phyloP scores from a whole-genome alignment of 495 filamentous ascomycete species.

The Aspergillus biplanus region DNA sequence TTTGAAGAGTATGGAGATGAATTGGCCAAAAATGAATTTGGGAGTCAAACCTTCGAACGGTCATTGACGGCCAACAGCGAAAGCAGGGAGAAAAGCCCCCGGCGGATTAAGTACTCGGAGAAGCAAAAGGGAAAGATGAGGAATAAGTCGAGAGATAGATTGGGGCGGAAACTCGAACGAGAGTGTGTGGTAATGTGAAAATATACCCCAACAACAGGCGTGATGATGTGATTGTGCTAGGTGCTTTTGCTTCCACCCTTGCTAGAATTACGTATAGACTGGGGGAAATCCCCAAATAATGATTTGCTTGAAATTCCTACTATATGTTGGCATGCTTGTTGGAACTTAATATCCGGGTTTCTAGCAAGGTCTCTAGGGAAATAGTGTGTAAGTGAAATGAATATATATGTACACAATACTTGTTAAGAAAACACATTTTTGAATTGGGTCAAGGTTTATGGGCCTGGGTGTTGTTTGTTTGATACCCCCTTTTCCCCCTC shows the following conservation, averaged over 20 bases:
- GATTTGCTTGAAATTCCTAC: too few species aligned
- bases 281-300: too few species aligned
- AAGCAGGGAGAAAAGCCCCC: conserved; percentile 37
- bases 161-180: conserved; percentile 60
- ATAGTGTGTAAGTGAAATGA: too few species aligned
- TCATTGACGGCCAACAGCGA: conserved; percentile 28
- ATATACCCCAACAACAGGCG: background rate
- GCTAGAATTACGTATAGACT: background rate
- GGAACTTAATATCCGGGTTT: too few species aligned
- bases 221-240: conserved; percentile 5
- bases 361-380: too few species aligned
- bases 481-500: too few species aligned
- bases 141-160: conserved; percentile 52
- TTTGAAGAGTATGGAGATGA: conserved; percentile 41
- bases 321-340: too few species aligned
- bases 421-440: too few species aligned
- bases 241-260: background rate
- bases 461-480: too few species aligned
- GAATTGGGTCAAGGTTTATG: too few species aligned
- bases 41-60: conserved; percentile 31
- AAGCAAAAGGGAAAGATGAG: conserved; percentile 35
- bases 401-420: too few species aligned
- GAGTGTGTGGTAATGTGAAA: conserved; percentile 59
- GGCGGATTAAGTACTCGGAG: conserved; percentile 33
- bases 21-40: conserved; percentile 34